These are phyloP conservation scores for Diaporthe aspalathi DNA, from an alignment of 2,329 filamentous ascomycete genomes.

Conservation along the genomic window DNA sequence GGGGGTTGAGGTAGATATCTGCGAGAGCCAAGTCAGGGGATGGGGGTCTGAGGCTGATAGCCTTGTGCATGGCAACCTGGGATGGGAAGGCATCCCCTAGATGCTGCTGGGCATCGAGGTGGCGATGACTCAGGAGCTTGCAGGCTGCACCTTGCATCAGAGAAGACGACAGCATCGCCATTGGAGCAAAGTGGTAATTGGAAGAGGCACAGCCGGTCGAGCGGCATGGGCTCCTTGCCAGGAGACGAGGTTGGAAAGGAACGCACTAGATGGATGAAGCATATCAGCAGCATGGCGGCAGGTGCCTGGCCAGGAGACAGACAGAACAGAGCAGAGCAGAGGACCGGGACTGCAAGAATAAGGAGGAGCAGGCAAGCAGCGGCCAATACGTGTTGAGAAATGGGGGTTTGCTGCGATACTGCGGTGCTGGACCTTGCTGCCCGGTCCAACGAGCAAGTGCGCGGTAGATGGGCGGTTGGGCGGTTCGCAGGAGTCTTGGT, in stretches of 20 bases:
- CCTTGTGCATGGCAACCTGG: conserved; percentile 15
- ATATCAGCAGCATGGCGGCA: no score
- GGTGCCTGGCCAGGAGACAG: no score
- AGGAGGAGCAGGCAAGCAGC: conserved; percentile 17
- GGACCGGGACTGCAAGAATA: neutral
- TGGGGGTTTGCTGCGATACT: neutral
- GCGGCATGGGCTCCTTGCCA: neutral
- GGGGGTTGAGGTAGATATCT: no score
- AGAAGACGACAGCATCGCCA: neutral
- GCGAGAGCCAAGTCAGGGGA: conserved; percentile 10
- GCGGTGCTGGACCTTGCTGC: neutral
- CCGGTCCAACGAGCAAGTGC: no score
- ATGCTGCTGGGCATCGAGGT: conserved; percentile 17
- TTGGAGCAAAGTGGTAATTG: conserved; percentile 1
- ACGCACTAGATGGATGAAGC: no score
- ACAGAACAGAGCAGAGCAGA: no score
- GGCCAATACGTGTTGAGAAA: conserved; percentile 10
- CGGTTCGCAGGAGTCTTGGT: no score
- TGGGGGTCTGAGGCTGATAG: conserved; percentile 33
- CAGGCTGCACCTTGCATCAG: conserved; percentile 27
- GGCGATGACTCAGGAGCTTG: neutral
- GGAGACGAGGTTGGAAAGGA: neutral
- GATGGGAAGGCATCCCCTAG: conserved; percentile 15
- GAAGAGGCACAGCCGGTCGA: neutral
- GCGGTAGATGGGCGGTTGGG: no score